Evolutionary conservation across 2,329 filamentous ascomycete species (phyloP).

Genomic region (Trichophyton simii): DNA sequence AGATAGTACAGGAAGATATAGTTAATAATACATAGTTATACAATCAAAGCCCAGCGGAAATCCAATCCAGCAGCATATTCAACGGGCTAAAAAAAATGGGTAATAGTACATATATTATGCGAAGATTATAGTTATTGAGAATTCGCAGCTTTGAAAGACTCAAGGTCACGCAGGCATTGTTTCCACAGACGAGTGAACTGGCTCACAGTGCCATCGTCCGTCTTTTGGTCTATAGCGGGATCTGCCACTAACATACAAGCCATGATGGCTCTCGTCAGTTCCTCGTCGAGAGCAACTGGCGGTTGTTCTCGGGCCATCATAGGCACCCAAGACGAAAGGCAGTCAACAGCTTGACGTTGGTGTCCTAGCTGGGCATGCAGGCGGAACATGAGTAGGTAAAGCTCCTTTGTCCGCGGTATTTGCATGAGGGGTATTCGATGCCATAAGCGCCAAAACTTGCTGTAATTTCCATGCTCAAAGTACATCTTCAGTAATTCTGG

Average conservation of each 20-base stretch:
- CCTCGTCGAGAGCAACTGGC: conserved; percentile 34
- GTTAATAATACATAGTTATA: neutral
- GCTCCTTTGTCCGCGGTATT: conserved; percentile 35
- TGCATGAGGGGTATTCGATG: conserved; percentile 42
- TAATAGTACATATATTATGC: neutral
- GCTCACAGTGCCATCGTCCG: conserved; percentile 9
- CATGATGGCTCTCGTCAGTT: conserved; percentile 39
- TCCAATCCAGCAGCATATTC: neutral
- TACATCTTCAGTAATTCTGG: conserved; percentile 22
- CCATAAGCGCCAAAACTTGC: conserved; percentile 50
- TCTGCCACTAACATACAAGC: conserved; percentile 46
- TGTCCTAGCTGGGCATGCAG: conserved; percentile 37
- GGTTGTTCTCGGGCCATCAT: conserved; percentile 48
- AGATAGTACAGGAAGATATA: neutral
- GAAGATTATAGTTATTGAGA: neutral
- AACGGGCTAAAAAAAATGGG: neutral
- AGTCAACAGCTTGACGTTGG: conserved; percentile 33
- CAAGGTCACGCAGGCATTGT: conserved; percentile 7
- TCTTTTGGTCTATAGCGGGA: conserved; percentile 33
- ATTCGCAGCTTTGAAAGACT: neutral
- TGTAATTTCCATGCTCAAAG: conserved; percentile 38
- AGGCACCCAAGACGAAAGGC: conserved; percentile 42
- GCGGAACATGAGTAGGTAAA: conserved; percentile 46
- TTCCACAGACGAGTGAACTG: conserved; percentile 11
- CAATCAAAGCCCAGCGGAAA: neutral